These are phyloP conservation scores for Turnera subulata DNA, from an alignment of 345 rosid genomes.

Conservation along the genomic window DNA sequence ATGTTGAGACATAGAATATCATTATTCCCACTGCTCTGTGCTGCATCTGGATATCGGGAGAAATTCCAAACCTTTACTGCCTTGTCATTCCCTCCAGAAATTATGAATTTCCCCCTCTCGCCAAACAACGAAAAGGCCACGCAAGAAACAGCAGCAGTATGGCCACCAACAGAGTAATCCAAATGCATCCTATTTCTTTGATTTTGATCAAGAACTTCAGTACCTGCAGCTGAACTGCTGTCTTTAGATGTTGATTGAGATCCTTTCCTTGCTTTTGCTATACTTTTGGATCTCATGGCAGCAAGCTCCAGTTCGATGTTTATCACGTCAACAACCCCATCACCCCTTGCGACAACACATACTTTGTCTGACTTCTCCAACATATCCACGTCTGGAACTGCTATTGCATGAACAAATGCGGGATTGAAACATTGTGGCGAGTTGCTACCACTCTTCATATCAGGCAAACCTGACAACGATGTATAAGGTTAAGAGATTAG, in stretches of 20 bases:
- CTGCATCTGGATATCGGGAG: slow-evolving; percentile 39
- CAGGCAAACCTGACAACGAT: slow-evolving; percentile 43
- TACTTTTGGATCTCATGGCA: slow-evolving; percentile 31
- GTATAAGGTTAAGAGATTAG: neutral
- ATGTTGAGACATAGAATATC: slow-evolving; percentile 51
- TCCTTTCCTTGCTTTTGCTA: slow-evolving; percentile 47
- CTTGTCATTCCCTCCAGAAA: slow-evolving; percentile 91
- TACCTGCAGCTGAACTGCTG: slow-evolving; percentile 14
- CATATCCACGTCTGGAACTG: slow-evolving; percentile 76
- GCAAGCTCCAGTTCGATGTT: slow-evolving; percentile 62
- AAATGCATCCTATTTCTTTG: slow-evolving; percentile 52
- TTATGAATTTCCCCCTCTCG: slow-evolving; percentile 62
- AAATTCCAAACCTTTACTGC: slow-evolving; percentile 75
- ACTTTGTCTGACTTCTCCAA: slow-evolving; percentile 55
- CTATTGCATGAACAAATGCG: slow-evolving; percentile 80
- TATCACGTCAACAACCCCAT: slow-evolving; percentile 68
- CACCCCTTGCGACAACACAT: slow-evolving; percentile 80
- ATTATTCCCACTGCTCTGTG: slow-evolving; percentile 25
- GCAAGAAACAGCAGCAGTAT: slow-evolving; percentile 82
- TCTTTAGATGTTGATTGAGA: slow-evolving; percentile 43
- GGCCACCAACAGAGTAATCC: slow-evolving; percentile 79
- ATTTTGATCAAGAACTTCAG: slow-evolving; percentile 19
- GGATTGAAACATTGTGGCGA: slow-evolving; percentile 75
- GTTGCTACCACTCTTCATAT: slow-evolving; percentile 25
- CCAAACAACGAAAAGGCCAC: slow-evolving; percentile 70